Evolutionary conservation across 495 filamentous ascomycete genomes (phyloP), one percentile per base, ranked within the genome.

Genomic region (Podospora tetraspora): DNA sequence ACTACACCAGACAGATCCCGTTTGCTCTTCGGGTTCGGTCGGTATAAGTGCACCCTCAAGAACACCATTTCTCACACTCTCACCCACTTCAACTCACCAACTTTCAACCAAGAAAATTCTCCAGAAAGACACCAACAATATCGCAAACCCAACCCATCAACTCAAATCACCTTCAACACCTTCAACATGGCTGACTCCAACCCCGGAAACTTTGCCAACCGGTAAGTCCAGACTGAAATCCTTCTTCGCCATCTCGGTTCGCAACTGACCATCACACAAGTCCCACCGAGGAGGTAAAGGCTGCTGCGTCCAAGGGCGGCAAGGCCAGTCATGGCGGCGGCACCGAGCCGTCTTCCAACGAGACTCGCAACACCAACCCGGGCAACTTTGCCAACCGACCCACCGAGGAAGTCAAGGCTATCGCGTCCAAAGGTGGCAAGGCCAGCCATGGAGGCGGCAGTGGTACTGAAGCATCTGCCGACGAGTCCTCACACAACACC

Each of bases 311-410:
- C 10, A 86, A 85, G 71, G 85, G 84, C 3, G 84, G 82, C 21
- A 80, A 84, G 62, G 75, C 79, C 34, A 79, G 80, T 59, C 71
- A 75, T 60, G 69, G 71, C 21, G 30, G 71, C 23, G 62, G 30
- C 37, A 52, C 43, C 6, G 43, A 52, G 19, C n/a, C 43, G 13
- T 52, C 43, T 0, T 43, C 34, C 34, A 19, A 6, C 16, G 43
- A 8, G 5, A 52, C 43, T 22, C 32, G 58, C 32, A 83, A 88
- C 71, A 77, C 76, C 37, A 90, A 90, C 70, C 85, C 86, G 57
- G 82, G 82, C 23, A 88, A 89, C 75, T 89, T 90, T 76, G 83
- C 85, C 79, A 89, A 89, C 78, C 84, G 84, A 68, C 79, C 86
- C 64, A 84, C 81, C 70, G 85, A 86, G 59, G 85, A 89, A 63